phyloP scores from a whole-genome alignment of 352 stramenopile genomes.

The Pythium myriotylum region DNA sequence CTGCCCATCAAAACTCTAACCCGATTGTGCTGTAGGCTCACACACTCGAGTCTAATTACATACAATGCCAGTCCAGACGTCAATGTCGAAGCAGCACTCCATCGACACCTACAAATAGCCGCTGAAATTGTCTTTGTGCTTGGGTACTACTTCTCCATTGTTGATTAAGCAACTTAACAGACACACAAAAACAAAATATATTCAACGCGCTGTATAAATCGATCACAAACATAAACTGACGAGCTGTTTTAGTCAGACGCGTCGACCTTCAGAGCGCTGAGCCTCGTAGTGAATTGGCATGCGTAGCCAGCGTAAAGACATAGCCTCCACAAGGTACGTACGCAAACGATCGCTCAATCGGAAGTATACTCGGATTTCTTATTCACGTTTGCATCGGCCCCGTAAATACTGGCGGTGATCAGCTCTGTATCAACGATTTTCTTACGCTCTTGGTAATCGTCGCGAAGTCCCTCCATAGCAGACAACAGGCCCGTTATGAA shows the following conservation, averaged over 20 bases:
- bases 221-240: not conserved
- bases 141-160: no score
- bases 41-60: not conserved
- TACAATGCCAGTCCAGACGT: not conserved
- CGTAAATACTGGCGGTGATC: slow-evolving; percentile 4
- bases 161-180: no score
- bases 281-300: slow-evolving; percentile 4
- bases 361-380: not conserved
- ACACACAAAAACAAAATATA: no score
- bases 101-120: not conserved
- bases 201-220: no score
- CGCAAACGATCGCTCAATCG: not conserved
- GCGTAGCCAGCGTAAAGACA: not conserved
- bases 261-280: not conserved
- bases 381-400: not conserved
- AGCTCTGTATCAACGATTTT: not conserved
- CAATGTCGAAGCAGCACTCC: not conserved
- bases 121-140: not conserved
- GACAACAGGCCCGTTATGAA: not conserved
- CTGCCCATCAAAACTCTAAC: not conserved
- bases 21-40: not conserved
- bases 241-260: not conserved
- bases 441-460: not conserved
- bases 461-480: not conserved
- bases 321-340: not conserved